Conservation (phyloP, 345 rosid species). For the Sonneratia caseolaris region DNA sequence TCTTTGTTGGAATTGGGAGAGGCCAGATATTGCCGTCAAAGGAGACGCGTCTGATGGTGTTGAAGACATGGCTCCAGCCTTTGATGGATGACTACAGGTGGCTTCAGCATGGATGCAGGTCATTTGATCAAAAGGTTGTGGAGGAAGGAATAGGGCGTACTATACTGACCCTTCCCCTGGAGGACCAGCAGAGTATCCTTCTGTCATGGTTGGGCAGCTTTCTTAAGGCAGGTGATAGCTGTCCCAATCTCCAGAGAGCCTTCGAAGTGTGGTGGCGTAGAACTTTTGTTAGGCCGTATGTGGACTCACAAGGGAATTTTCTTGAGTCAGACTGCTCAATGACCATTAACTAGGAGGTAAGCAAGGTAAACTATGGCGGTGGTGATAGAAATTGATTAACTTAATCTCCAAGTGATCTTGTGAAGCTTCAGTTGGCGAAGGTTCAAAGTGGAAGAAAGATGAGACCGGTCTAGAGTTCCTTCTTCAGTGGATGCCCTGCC, state of each 20-base stretch:
- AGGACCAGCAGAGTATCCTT: constrained; percentile 83
- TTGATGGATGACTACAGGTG: constrained; percentile 85
- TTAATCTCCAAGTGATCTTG: background rate
- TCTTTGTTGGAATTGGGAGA: constrained; percentile 84
- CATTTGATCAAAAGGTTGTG: constrained; percentile 79
- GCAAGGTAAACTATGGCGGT: background rate
- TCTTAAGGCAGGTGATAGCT: constrained; percentile 69
- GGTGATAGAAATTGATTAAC: background rate
- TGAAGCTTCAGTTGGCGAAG: background rate
- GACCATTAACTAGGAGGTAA: background rate
- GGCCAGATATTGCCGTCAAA: constrained; percentile 83
- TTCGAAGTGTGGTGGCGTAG: constrained; percentile 99
- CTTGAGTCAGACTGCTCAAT: constrained; percentile 20
- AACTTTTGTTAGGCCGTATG: constrained; percentile 74
- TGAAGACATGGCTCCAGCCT: constrained; percentile 86
- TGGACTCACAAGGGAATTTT: constrained; percentile 27
- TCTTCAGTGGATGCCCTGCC: too few relatives aligned
- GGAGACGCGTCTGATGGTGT: constrained; percentile 59
- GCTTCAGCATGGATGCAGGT: constrained; percentile 83
- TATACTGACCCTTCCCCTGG: constrained; percentile 77
- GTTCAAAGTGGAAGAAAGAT: too few relatives aligned
- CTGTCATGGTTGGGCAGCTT: constrained; percentile 81
- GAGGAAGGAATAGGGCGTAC: constrained; percentile 97
- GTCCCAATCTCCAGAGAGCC: constrained; percentile 95
- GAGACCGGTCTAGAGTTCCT: too few relatives aligned